Evolutionary conservation across 257 asterid species (phyloP), one percentile per base, ranked within the genome.

Genomic region (Marsdenia floribunda): DNA sequence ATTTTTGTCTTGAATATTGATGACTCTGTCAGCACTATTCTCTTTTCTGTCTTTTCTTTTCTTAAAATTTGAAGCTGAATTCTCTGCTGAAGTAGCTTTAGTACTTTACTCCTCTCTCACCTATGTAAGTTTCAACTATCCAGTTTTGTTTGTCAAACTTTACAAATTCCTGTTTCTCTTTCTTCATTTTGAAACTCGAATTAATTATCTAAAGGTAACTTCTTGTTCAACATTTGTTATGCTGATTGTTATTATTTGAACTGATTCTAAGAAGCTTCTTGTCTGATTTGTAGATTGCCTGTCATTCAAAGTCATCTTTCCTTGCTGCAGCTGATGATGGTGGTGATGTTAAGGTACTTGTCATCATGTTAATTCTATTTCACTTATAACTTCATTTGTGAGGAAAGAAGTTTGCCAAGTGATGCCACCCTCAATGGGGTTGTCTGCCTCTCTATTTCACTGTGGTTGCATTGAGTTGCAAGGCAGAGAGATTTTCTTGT

Each of bases 281-380:
- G 67, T 71, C 72, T 64, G 59, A 64, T 52, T 42, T 77, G 79
- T 81, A 95, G 99, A 85, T 92, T 79, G 86, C 90, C 76, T 89
- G 91, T 87, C 89, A 88, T 85, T 83, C 96, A 50, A 95, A 85
- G 81, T 90, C 93, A 33, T 87, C 93, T 7, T 95, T 90, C 83
- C 87, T 95, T 66, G 99, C 98, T 77, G 90, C 97, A 40, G 96
- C 97, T 46, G 98, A 95, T 83, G 99, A 92, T 88, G 74, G 88
- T 69, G 99, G 99, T 81, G 97, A 92, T 80, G 91, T 90, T 42
- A 95, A 95, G 99, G 99, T 95, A 83, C 71, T 65, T 47, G 71
- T 74, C 72, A 47, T 37, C 72, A 37, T 35, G 75, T 73, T 40
- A 54, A 16, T 55, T 73, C 53, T 19, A 26, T 68, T 68, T 44